Percentiles rank a stretch among this genome's conserved stretches.
These are phyloP conservation scores for Boletus edulis DNA, from an alignment of 768 basidiomycete genomes.

Conservation along the genomic window DNA sequence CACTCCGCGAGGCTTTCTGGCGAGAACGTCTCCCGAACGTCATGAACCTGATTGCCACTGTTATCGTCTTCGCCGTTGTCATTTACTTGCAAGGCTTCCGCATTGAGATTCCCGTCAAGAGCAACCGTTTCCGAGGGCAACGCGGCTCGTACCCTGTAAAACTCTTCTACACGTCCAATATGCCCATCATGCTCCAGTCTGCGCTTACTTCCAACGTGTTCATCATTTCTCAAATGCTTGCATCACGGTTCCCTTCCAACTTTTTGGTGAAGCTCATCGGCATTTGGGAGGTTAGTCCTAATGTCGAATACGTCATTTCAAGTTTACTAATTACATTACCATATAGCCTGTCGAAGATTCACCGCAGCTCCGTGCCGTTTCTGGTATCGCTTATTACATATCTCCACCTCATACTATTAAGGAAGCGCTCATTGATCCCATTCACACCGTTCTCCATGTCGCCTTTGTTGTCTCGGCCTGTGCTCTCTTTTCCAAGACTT, in stretches of 20 bases:
- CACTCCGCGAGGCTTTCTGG: conserved; percentile 97
- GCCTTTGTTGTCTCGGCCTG: conserved; percentile 91
- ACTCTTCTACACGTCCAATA: conserved; percentile 98
- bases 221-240: conserved; percentile 95
- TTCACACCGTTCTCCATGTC: conserved; percentile 91
- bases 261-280: conserved; percentile 87
- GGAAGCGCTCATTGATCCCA: conserved; percentile 85
- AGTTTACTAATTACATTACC: conserved; percentile 3
- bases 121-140: conserved; percentile 94
- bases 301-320: background rate
- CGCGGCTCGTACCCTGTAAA: conserved; percentile 95
- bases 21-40: conserved; percentile 94
- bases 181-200: conserved; percentile 99
- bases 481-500: conserved; percentile 98
- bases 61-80: conserved; percentile 88
- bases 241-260: conserved; percentile 87
- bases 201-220: conserved; percentile 93
- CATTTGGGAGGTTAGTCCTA: conserved; percentile 87
- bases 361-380: conserved; percentile 84
- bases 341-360: conserved; percentile 90
- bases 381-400: conserved; percentile 97
- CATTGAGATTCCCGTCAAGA: conserved; percentile 98
- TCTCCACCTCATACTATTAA: conserved; percentile 94
- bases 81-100: conserved; percentile 99
- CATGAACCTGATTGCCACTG: conserved; percentile 95